Conservation (phyloP, 1,139 yeast genomes). For the Tardiomyces blankii region DNA sequence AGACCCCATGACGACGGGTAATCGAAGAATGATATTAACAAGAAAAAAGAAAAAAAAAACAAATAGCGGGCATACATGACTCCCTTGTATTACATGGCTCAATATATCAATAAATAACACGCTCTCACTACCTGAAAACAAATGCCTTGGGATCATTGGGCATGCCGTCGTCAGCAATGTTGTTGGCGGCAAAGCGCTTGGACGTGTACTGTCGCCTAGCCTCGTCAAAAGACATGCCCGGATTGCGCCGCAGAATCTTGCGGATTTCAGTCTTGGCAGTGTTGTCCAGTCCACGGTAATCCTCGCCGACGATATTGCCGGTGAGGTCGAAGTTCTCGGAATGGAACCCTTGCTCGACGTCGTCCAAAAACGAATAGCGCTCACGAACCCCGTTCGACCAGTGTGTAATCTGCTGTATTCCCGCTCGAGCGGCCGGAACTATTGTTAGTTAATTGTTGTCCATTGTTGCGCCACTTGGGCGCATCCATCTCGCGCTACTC, state of each 20-base stretch:
- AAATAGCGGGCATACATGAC: not conserved
- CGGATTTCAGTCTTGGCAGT: constrained; percentile 41
- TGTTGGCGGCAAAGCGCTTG: constrained; percentile 37
- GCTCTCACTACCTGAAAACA: constrained; percentile 1
- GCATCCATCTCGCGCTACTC: too few species aligned
- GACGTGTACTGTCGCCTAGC: constrained; percentile 51
- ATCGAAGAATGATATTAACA: not conserved
- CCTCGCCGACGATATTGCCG: constrained; percentile 37
- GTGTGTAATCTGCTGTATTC: too few species aligned
- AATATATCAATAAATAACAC: not conserved
- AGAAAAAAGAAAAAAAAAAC: not conserved
- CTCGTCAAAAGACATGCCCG: constrained; percentile 48
- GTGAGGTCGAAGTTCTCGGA: constrained; percentile 50
- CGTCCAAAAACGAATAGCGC: constrained; percentile 39
- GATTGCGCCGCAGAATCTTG: constrained; percentile 40
- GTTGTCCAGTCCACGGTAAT: constrained; percentile 48
- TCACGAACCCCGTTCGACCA: not conserved
- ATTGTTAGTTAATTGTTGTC: too few species aligned
- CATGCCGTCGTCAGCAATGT: constrained; percentile 42
- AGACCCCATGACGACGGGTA: too few species aligned
- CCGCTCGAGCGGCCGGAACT: too few species aligned
- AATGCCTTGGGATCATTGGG: constrained; percentile 23
- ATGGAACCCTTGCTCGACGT: constrained; percentile 53
- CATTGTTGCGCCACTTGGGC: too few species aligned
- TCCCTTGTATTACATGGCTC: not conserved